Evolutionary conservation across 2,329 filamentous ascomycete genomes (phyloP).

Genomic region (Hortaea sp.): DNA sequence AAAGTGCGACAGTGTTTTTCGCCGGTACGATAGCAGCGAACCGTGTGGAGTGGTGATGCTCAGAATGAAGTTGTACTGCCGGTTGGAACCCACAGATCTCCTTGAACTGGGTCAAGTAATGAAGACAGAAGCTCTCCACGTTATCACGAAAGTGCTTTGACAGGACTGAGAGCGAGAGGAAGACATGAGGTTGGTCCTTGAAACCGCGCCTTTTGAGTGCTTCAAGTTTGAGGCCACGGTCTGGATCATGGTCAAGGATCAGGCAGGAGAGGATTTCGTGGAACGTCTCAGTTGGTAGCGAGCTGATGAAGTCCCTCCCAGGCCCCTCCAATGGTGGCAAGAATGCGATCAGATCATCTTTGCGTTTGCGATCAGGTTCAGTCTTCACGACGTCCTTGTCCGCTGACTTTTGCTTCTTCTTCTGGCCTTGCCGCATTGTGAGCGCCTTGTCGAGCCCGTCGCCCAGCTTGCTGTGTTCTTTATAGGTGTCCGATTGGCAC

Average conservation of each 20-base stretch:
- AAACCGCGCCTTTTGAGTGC: not conserved
- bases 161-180: constrained; percentile 9
- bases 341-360: not conserved
- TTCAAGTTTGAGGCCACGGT: constrained; percentile 1
- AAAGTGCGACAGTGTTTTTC: not conserved
- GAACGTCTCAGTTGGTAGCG: constrained; percentile 6
- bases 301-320: constrained; percentile 7
- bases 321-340: not conserved
- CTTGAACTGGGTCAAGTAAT: constrained; percentile 2
- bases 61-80: not conserved
- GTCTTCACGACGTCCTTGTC: not conserved
- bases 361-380: not conserved
- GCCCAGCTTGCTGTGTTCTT: too few species aligned
- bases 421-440: too few species aligned
- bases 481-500: too few species aligned
- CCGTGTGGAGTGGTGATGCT: constrained; percentile 5
- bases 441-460: too few species aligned
- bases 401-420: not conserved
- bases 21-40: not conserved
- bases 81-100: not conserved
- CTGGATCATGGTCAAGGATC: constrained; percentile 9
- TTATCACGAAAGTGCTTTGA: constrained; percentile 5
- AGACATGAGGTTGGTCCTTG: constrained; percentile 5
- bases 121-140: constrained; percentile 6
- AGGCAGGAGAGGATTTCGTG: constrained; percentile 7